phyloP scores from a whole-genome alignment of 306 rosid species.

The Vigna hirtella region DNA sequence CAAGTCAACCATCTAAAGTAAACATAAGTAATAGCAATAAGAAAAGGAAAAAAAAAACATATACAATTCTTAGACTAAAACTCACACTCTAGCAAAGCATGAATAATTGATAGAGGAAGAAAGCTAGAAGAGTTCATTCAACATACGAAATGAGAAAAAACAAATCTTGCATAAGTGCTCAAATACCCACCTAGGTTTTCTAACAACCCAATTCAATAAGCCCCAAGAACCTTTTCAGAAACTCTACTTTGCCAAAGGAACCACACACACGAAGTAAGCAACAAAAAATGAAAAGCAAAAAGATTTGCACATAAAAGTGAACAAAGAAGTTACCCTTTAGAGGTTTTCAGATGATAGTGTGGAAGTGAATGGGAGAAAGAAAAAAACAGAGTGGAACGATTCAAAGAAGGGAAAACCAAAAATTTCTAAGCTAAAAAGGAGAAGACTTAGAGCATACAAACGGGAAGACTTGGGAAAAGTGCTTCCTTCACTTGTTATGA shows the following conservation, averaged over 20 bases:
- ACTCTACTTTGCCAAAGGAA: background rate
- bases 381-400: conserved; percentile 26
- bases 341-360: background rate
- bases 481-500: conserved; percentile 16
- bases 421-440: conserved; percentile 37
- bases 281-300: background rate
- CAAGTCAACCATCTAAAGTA: conserved; percentile 37
- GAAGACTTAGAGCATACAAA: conserved; percentile 43
- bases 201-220: conserved; percentile 24
- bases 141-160: background rate
- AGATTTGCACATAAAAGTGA: background rate
- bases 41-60: background rate
- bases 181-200: conserved; percentile 40
- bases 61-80: background rate
- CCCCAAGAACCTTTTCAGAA: conserved; percentile 32
- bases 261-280: background rate
- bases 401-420: conserved; percentile 49
- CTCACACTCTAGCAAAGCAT: background rate
- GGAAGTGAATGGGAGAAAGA: conserved; percentile 6
- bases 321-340: conserved; percentile 2
- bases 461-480: conserved; percentile 40
- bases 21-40: conserved; percentile 2
- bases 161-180: background rate
- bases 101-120: background rate
- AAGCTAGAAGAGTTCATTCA: conserved; percentile 23